phyloP scores from a whole-genome alignment of 768 basidiomycete genomes.

The Myochromella boudieri region DNA sequence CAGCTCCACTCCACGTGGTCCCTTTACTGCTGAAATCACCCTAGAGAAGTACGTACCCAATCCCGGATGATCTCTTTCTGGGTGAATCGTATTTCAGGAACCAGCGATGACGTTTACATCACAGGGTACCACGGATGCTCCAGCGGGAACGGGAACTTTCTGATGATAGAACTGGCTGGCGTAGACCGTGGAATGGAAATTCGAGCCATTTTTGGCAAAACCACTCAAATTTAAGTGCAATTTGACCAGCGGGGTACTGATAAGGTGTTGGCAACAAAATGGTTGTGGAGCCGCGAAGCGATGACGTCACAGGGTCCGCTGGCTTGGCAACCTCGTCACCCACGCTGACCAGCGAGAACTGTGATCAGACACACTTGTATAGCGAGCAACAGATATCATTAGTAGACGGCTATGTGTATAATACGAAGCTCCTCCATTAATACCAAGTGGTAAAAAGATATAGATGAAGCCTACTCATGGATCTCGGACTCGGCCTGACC shows the following conservation, averaged over 20 bases:
- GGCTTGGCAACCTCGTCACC: too few species aligned
- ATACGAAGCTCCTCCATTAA: too few species aligned
- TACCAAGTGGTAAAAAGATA: too few species aligned
- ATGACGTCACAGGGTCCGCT: conserved; percentile 7
- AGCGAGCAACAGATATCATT: too few species aligned
- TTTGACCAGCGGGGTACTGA: conserved; percentile 3
- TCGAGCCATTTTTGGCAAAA: not conserved
- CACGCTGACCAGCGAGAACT: too few species aligned
- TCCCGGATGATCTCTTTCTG: not conserved
- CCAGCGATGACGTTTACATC: conserved; percentile 1
- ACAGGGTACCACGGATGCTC: too few species aligned
- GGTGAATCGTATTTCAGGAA: conserved; percentile 8
- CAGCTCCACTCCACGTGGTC: conserved; percentile 13
- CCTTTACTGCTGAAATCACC: not conserved
- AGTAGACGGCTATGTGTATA: too few species aligned
- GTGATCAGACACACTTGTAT: too few species aligned
- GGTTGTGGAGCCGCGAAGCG: conserved; percentile 2
- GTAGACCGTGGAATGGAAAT: too few species aligned
- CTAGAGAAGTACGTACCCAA: not conserved
- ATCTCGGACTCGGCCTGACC: conserved; percentile 10
- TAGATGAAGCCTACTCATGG: too few species aligned
- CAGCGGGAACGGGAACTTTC: not conserved
- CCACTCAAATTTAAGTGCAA: not conserved
- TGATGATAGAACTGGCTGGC: too few species aligned
- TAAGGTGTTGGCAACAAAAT: not conserved